Percentiles rank a stretch among this genome's conserved stretches.
Conservation (phyloP, 805 yeast genomes). For the Wickerhamia fluorescens region DNA sequence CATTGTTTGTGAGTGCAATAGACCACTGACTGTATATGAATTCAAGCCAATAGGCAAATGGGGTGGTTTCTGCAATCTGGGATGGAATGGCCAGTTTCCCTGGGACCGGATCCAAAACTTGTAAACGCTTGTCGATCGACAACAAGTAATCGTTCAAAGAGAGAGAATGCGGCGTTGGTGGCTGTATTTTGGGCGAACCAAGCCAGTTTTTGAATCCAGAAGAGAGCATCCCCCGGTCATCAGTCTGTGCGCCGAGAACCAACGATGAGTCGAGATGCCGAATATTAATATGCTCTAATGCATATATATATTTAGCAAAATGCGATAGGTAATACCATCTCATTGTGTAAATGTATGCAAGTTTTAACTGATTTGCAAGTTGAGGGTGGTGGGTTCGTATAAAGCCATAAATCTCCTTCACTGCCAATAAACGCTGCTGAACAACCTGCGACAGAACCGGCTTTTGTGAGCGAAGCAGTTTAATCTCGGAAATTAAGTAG, state of each 20-base stretch:
- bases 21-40: slow-evolving; percentile 66
- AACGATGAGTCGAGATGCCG: slow-evolving; percentile 48
- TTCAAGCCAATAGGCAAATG: slow-evolving; percentile 62
- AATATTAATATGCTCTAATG: slow-evolving; percentile 58
- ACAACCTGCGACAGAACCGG: slow-evolving; percentile 60
- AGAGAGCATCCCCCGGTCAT: slow-evolving; percentile 15
- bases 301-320: slow-evolving; percentile 68
- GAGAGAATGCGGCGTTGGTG: slow-evolving; percentile 1
- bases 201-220: slow-evolving; percentile 25
- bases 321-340: slow-evolving; percentile 83
- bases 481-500: slow-evolving; percentile 57
- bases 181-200: slow-evolving; percentile 2
- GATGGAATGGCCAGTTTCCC: slow-evolving; percentile 68
- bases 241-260: slow-evolving; percentile 43
- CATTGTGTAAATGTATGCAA: slow-evolving; percentile 85
- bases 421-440: slow-evolving; percentile 58
- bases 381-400: slow-evolving; percentile 47
- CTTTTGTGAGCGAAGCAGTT: slow-evolving; percentile 51
- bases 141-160: slow-evolving; percentile 44
- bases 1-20: slow-evolving; percentile 68
- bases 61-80: slow-evolving; percentile 76
- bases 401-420: slow-evolving; percentile 57
- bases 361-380: slow-evolving; percentile 63
- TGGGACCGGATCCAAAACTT: slow-evolving; percentile 42
- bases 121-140: slow-evolving; percentile 51